phyloP scores from a whole-genome alignment of 23 red algal genomes.

The Gracilaria domingensis region DNA sequence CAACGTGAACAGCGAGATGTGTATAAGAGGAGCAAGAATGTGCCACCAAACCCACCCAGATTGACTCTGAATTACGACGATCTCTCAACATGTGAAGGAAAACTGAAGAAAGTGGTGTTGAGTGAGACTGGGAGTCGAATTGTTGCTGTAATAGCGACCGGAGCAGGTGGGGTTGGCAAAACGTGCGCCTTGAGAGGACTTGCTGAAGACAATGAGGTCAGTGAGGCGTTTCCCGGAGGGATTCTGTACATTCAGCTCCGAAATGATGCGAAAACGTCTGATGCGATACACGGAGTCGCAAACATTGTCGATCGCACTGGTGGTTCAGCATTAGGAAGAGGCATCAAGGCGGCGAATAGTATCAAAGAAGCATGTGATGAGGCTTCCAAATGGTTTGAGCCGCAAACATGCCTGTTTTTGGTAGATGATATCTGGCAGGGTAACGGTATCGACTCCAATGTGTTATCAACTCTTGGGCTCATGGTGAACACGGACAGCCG shows the following conservation, averaged over 20 bases:
- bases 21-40: background rate
- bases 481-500: background rate
- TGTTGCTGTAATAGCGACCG: background rate
- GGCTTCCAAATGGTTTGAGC: conserved; percentile 5
- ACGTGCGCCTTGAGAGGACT: conserved; percentile 26
- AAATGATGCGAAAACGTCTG: background rate
- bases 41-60: background rate
- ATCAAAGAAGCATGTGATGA: background rate
- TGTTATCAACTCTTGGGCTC: background rate
- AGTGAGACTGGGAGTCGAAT: background rate
- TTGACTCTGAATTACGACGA: background rate
- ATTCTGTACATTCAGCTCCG: conserved; percentile 3
- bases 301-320: background rate
- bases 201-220: background rate
- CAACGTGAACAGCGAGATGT: background rate
- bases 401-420: conserved; percentile 1
- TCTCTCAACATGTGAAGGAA: background rate
- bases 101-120: background rate
- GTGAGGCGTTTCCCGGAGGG: background rate
- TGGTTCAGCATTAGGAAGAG: background rate
- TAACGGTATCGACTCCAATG: conserved; percentile 7
- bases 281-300: background rate
- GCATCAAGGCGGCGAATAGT: background rate
- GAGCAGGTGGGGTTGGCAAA: conserved; percentile 30
- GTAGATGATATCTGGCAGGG: conserved; percentile 22